phyloP scores from a whole-genome alignment of 371 early-diverging fungal species.

The Saksenaea vasiformis region DNA sequence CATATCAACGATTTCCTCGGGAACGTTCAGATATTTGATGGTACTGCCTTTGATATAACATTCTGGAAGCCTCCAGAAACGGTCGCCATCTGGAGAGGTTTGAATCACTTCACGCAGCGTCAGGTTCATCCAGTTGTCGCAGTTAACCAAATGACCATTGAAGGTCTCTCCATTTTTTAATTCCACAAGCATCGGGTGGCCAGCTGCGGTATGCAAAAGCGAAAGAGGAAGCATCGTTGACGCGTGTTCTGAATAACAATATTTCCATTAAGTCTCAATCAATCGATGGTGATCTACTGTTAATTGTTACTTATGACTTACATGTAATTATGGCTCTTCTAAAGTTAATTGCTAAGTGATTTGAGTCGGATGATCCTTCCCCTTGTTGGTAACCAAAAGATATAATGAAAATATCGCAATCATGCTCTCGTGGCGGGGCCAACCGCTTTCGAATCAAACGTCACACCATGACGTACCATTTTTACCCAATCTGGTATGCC shows the following conservation, averaged over 20 bases:
- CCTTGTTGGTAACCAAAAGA: no score
- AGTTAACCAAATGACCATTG: conserved; percentile 95
- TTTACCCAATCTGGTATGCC: no score
- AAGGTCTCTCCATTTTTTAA: conserved; percentile 97
- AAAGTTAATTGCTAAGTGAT: no score
- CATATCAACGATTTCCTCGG: conserved; percentile 90
- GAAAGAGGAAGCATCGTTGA: conserved; percentile 81
- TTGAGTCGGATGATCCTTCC: no score
- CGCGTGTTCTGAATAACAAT: not conserved
- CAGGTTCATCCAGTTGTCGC: conserved; percentile 98
- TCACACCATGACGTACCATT: no score
- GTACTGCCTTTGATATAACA: conserved; percentile 92
- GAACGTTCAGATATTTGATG: conserved; percentile 94
- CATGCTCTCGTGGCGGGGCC: no score
- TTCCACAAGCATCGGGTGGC: conserved; percentile 96
- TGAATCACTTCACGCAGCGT: conserved; percentile 94
- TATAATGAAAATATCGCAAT: no score
- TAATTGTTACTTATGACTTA: not conserved
- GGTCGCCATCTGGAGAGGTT: conserved; percentile 91
- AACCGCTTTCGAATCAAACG: no score
- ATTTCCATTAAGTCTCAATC: not conserved
- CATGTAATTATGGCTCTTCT: not conserved
- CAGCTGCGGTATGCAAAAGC: conserved; percentile 86
- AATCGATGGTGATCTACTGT: not conserved
- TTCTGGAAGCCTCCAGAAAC: conserved; percentile 91